Percentiles rank a stretch among this genome's conserved stretches.
Conservation (phyloP, 1,139 yeast genomes). For the Geotrichum aggregatum region DNA sequence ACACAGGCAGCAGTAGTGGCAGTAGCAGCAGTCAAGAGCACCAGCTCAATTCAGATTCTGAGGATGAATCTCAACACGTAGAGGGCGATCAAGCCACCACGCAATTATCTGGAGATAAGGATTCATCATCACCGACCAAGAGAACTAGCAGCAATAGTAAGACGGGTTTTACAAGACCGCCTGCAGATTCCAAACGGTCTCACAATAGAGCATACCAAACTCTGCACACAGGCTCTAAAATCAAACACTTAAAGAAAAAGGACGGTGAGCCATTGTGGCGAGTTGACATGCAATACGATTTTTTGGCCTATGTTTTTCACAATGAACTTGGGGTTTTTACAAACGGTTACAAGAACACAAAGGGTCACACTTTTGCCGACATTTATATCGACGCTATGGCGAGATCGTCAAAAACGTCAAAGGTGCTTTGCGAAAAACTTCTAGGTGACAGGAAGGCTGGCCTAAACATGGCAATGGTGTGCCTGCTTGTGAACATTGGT, state of each 20-base stretch:
- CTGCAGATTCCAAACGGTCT: slow-evolving; percentile 22
- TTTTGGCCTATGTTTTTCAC: slow-evolving; percentile 59
- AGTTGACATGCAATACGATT: slow-evolving; percentile 80
- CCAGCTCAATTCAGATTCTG: not conserved
- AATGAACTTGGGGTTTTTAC: slow-evolving; percentile 65
- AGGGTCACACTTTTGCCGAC: slow-evolving; percentile 67
- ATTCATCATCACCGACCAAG: not conserved
- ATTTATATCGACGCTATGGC: slow-evolving; percentile 78
- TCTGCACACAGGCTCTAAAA: slow-evolving; percentile 40
- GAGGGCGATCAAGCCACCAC: not conserved
- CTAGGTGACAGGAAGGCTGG: slow-evolving; percentile 52
- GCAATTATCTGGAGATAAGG: not conserved
- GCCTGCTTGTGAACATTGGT: slow-evolving; percentile 85
- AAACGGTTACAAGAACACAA: slow-evolving; percentile 45
- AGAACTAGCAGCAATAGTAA: not conserved
- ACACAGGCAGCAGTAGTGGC: too few relatives aligned
- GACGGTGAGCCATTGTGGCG: slow-evolving; percentile 95
- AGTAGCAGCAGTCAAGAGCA: too few relatives aligned
- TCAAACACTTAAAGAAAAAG: slow-evolving; percentile 73
- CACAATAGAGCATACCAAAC: slow-evolving; percentile 32
- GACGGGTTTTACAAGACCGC: not conserved
- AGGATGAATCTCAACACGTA: not conserved
- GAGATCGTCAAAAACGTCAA: slow-evolving; percentile 77
- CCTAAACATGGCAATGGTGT: slow-evolving; percentile 80
- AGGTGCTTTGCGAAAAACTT: slow-evolving; percentile 72